Percentiles rank a stretch among this genome's conserved stretches.
These are phyloP conservation scores for Alternaria conjuncta DNA, from an alignment of 2,329 filamentous ascomycete genomes.

Conservation along the genomic window DNA sequence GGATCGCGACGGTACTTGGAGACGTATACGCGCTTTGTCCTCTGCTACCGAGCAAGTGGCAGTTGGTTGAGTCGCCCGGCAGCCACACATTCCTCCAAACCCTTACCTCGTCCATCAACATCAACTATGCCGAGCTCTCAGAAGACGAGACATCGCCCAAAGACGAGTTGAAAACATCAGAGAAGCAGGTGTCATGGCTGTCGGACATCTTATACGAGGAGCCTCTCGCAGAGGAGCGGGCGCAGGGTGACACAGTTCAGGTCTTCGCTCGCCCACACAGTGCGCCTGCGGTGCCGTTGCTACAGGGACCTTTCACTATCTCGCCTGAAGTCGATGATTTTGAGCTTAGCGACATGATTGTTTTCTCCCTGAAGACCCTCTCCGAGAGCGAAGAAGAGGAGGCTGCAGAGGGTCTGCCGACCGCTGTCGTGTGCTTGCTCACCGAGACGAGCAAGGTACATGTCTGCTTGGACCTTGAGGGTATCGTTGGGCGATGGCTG, in stretches of 20 bases:
- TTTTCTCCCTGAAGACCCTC: constrained; percentile 57
- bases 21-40: constrained; percentile 95
- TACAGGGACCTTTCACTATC: constrained; percentile 68
- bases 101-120: constrained; percentile 80
- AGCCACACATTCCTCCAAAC: constrained; percentile 77
- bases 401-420: constrained; percentile 59
- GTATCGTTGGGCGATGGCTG: constrained; percentile 68
- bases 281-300: constrained; percentile 62
- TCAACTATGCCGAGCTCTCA: constrained; percentile 58
- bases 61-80: constrained; percentile 54
- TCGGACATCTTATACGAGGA: constrained; percentile 57
- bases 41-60: constrained; percentile 85
- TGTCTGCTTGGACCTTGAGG: constrained; percentile 66
- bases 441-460: constrained; percentile 63
- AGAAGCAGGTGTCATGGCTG: constrained; percentile 67
- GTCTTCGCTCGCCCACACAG: constrained; percentile 63
- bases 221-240: constrained; percentile 50
- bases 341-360: constrained; percentile 66
- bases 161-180: constrained; percentile 48
- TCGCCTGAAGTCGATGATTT: constrained; percentile 59
- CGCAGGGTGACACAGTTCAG: constrained; percentile 54
- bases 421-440: constrained; percentile 64
- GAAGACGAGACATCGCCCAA: constrained; percentile 51
- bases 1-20: constrained; percentile 93
- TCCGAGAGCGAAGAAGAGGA: constrained; percentile 60